Percentiles rank a stretch among this genome's conserved stretches.
Conservation (phyloP, 495 filamentous ascomycete genomes). For the Aspergillus cristatus region DNA sequence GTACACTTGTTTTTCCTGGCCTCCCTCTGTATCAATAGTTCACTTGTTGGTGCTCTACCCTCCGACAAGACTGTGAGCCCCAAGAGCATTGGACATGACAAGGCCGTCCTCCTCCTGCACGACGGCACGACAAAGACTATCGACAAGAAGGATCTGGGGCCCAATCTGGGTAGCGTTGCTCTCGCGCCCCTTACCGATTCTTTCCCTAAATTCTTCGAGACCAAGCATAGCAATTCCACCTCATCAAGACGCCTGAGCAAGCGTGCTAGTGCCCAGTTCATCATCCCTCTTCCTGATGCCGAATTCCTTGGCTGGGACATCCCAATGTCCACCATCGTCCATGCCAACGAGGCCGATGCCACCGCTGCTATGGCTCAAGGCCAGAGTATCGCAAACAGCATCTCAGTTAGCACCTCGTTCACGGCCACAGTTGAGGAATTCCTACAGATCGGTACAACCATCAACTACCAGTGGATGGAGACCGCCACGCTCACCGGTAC, state of each 20-base stretch:
- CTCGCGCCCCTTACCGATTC: constrained; percentile 1
- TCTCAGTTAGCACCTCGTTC: constrained; percentile 3
- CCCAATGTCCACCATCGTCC: constrained; percentile 8
- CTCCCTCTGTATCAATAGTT: constrained; percentile 1
- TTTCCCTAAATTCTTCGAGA: constrained; percentile 1
- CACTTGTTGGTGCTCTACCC: neutral
- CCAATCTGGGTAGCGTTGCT: constrained; percentile 1
- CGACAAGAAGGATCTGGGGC: constrained; percentile 7
- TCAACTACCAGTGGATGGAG: constrained; percentile 2
- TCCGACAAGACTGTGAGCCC: neutral
- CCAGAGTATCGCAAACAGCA: constrained; percentile 7
- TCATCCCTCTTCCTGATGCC: constrained; percentile 7
- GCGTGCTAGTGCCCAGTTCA: constrained; percentile 4
- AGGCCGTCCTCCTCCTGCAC: constrained; percentile 4
- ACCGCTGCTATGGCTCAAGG: constrained; percentile 6
- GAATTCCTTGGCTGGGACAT: constrained; percentile 14
- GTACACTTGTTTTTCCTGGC: neutral
- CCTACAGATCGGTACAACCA: constrained; percentile 1
- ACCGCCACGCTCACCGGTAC: constrained; percentile 10
- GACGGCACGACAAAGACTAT: constrained; percentile 6
- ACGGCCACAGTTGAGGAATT: constrained; percentile 3
- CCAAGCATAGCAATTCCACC: neutral
- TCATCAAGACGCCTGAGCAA: too few relatives aligned
- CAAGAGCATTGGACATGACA: too few relatives aligned
- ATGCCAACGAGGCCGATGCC: constrained; percentile 10